Base-by-base conservation (phyloP, 495 filamentous ascomycete genomes). In the Talaromyces proteolyticus region DNA sequence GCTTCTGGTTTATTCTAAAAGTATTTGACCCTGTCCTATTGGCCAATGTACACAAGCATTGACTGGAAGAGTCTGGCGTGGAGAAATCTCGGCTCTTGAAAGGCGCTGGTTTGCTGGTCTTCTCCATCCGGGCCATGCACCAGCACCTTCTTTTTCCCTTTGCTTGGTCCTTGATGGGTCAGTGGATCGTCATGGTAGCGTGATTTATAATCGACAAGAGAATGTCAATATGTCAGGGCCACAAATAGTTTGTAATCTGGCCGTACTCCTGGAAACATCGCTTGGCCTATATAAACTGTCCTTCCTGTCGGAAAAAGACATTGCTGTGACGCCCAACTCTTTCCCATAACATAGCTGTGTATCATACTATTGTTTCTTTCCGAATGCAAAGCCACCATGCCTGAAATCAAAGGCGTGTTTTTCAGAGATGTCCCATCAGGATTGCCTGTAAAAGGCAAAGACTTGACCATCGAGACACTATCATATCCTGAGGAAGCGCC, bases 331-430 rank as follows among this genome's bases (percentile, higher is more conserved):
- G n/a, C n/a, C n/a, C n/a, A n/a, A n/a, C n/a, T n/a, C n/a, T n/a
- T n/a, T n/a, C n/a, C n/a, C n/a, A n/a, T n/a, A n/a, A n/a, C n/a
- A n/a, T n/a, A n/a, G n/a, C n/a, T n/a, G n/a, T n/a, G n/a, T n/a
- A n/a, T n/a, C n/a, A n/a, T n/a, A n/a, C n/a, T n/a, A n/a, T n/a
- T n/a, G n/a, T n/a, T n/a, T n/a, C n/a, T n/a, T n/a, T n/a, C n/a
- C n/a, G n/a, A n/a, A n/a, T n/a, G n/a, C n/a, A n/a, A n/a, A n/a
- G 29, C 8, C 29, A 34, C 24, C 6, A 41, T 49, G 47, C 65
- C 42, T 6, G 25, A 79, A 47, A 96, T 95, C 78, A 93, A 92
- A 72, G 81, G 76, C 41, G 68, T 96, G 50, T 72, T 93, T 69
- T 95, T 89, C 78, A 88, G 85, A 54, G 64, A 76, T 44, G 54